Evolutionary conservation across 805 yeast species (phyloP).

Genomic region (Debaryomyces tyrocola): DNA sequence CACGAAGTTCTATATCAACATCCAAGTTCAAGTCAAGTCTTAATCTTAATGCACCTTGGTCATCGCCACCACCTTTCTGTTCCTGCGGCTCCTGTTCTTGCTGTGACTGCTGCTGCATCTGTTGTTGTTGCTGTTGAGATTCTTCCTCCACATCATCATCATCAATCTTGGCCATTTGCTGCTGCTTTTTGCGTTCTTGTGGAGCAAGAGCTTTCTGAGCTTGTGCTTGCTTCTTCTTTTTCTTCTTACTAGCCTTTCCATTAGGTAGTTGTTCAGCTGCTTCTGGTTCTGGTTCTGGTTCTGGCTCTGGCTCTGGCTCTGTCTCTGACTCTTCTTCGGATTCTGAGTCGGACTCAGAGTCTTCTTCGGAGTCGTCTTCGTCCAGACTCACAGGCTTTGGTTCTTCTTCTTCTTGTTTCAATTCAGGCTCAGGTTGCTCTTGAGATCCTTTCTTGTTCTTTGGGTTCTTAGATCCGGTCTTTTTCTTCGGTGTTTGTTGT

Average conservation of each 20-base stretch:
- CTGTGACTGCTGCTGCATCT: not conserved
- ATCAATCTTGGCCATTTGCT: not conserved
- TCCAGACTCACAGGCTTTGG: not conserved
- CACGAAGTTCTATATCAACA: not conserved
- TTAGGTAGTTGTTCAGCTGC: not conserved
- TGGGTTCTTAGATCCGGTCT: not conserved
- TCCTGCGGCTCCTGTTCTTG: not conserved
- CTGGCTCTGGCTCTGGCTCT: not conserved
- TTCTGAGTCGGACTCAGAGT: not conserved
- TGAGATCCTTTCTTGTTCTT: not conserved
- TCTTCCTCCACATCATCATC: not conserved
- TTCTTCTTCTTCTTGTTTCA: not conserved
- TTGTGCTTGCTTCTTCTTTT: not conserved
- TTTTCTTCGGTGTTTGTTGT: not conserved
- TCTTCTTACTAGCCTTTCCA: not conserved
- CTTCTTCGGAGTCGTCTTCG: not conserved
- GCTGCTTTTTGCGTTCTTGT: not conserved
- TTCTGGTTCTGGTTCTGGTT: not conserved
- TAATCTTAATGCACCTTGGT: not conserved
- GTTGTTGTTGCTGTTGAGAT: not conserved
- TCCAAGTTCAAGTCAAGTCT: not conserved
- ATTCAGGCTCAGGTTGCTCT: not conserved
- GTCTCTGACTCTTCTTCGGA: not conserved
- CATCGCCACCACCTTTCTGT: not conserved
- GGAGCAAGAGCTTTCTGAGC: not conserved